A percentile compares a stretch with the other conserved stretches of the same genome.
Evolutionary conservation across 23 red algal genomes (phyloP).

Genomic region (Gracilaria caudata): DNA sequence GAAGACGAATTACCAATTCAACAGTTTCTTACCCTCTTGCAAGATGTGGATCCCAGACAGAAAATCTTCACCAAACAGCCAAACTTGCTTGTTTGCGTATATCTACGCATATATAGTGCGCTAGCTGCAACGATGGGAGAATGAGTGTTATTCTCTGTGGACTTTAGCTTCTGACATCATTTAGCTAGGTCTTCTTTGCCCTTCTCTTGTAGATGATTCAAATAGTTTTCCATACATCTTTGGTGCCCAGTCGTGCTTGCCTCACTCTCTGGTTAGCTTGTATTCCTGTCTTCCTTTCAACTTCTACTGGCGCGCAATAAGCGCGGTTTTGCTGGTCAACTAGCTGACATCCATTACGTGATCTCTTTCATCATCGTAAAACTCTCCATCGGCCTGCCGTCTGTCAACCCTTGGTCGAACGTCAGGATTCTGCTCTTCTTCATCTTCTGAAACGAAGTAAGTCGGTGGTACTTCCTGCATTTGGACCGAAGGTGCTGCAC

Average conservation of each 20-base stretch:
- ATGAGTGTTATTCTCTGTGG: not conserved
- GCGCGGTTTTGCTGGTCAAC: not conserved
- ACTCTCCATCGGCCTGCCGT: conserved; percentile 66
- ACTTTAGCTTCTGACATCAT: too few relatives aligned
- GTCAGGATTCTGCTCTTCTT: conserved; percentile 76
- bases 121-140: not conserved
- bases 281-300: not conserved
- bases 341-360: conserved; percentile 50
- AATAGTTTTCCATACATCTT: too few relatives aligned
- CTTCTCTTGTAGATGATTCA: too few relatives aligned
- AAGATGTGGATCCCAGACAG: not conserved
- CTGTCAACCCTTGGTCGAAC: conserved; percentile 17
- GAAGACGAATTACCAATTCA: not conserved
- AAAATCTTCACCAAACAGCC: not conserved
- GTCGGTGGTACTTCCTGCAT: conserved; percentile 97
- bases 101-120: not conserved
- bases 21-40: not conserved
- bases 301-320: not conserved
- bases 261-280: not conserved
- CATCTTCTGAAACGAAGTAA: conserved; percentile 55
- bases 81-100: too few relatives aligned
- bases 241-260: not conserved
- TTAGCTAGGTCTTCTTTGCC: too few relatives aligned
- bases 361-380: conserved; percentile 62
- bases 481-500: conserved; percentile 89